A percentile compares a stretch with the other conserved stretches of the same genome.
phyloP scores from a whole-genome alignment of 176 grass and related monocot species.

The Neostapfia colusana region DNA sequence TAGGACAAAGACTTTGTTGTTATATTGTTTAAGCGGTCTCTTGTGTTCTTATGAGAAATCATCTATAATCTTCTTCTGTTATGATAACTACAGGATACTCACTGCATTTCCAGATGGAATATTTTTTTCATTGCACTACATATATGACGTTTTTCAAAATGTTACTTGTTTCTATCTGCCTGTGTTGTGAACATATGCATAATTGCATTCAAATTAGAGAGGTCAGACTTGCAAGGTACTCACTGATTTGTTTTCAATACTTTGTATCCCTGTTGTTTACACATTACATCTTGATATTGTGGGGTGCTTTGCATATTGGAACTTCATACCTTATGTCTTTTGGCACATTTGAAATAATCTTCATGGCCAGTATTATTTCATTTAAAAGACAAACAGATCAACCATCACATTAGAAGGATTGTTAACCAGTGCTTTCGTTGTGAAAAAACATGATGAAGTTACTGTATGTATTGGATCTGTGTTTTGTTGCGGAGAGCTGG shows the following conservation, averaged over 20 bases:
- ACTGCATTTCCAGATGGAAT: constrained; percentile 15
- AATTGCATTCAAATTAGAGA: constrained; percentile 14
- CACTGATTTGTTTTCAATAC: neutral
- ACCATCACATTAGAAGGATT: neutral
- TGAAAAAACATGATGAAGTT: neutral
- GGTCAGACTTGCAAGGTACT: neutral
- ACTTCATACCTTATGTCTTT: neutral
- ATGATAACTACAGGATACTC: constrained; percentile 18
- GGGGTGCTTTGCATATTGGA: neutral
- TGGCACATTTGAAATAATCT: neutral
- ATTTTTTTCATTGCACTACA: constrained; percentile 8
- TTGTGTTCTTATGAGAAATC: constrained; percentile 41
- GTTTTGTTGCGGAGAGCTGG: neutral
- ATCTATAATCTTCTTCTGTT: constrained; percentile 36
- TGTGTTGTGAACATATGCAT: neutral
- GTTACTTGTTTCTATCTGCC: neutral
- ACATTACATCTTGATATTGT: neutral
- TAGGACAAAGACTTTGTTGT: too few relatives aligned
- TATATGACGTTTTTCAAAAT: constrained; percentile 31
- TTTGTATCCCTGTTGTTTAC: constrained; percentile 9
- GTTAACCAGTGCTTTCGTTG: neutral
- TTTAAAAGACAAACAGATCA: neutral
- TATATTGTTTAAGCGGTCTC: neutral
- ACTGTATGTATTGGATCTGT: neutral
- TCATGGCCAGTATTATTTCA: neutral